Evolutionary conservation across 176 grass and related monocot genomes (phyloP).

Genomic region (bread wheat (Triticum aestivum)): IWGSC_CS_RefSeq_v2.1 NC_057802.1:281354190-281354689

Average conservation of each 20-base stretch:
- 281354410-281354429: constrained; percentile 98
- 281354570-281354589: constrained; percentile 43
- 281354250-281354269: constrained; percentile 23
- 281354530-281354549: constrained; percentile 19
- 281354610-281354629: constrained; percentile 73
- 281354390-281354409: constrained; percentile 98
- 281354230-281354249: constrained; percentile 17
- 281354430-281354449: constrained; percentile 94
- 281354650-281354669: constrained; percentile 94
- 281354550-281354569: constrained; percentile 12
- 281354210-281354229: constrained; percentile 36
- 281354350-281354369: constrained; percentile 38
- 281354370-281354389: constrained; percentile 97
- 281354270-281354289: constrained; percentile 16
- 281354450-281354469: constrained; percentile 96
- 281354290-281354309: constrained; percentile 23
- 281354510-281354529: constrained; percentile 22
- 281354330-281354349: constrained; percentile 27
- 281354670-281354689: constrained; percentile 94
- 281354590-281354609: constrained; percentile 95
- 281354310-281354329: constrained; percentile 15
- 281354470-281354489: constrained; percentile 77
- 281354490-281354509: constrained; percentile 27
- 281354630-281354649: constrained; percentile 93
- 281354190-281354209: constrained; percentile 90